phyloP scores from a whole-genome alignment of 1,284 basidiomycete species.

The Cutaneotrichosporon cavernicola region DNA sequence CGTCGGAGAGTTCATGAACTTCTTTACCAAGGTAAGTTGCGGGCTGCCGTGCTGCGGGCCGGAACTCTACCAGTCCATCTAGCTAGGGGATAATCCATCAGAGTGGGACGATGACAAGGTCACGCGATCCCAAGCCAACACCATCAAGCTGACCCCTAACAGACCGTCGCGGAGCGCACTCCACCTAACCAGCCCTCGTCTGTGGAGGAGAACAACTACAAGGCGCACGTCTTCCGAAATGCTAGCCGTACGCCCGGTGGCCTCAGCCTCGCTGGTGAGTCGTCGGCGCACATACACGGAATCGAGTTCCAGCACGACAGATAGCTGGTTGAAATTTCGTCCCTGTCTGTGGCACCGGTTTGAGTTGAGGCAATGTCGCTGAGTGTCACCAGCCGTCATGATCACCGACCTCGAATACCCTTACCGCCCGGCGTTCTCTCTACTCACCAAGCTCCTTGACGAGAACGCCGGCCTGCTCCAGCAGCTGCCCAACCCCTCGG shows the following conservation, averaged over 20 bases:
- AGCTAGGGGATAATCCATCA: background rate
- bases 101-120: background rate
- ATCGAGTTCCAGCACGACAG: background rate
- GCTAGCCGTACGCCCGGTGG: constrained; percentile 41
- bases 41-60: background rate
- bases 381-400: constrained; percentile 66
- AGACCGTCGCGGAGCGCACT: constrained; percentile 90
- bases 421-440: constrained; percentile 90
- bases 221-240: constrained; percentile 79
- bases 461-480: constrained; percentile 77
- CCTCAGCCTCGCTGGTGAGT: constrained; percentile 65
- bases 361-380: constrained; percentile 10
- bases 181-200: constrained; percentile 83
- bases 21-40: constrained; percentile 85
- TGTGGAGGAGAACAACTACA: constrained; percentile 92
- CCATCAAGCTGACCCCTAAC: background rate
- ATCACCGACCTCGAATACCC: constrained; percentile 97
- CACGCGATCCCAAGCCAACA: background rate
- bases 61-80: background rate
- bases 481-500: constrained; percentile 53
- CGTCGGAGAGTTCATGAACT: constrained; percentile 89
- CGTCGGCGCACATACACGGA: background rate
- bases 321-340: background rate
- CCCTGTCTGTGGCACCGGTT: background rate
- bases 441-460: constrained; percentile 90